Percentiles rank a stretch among this genome's conserved stretches.
Conservation (phyloP, 192 early-diverging fungal genomes). For the Chytriomyces sp. region DNA sequence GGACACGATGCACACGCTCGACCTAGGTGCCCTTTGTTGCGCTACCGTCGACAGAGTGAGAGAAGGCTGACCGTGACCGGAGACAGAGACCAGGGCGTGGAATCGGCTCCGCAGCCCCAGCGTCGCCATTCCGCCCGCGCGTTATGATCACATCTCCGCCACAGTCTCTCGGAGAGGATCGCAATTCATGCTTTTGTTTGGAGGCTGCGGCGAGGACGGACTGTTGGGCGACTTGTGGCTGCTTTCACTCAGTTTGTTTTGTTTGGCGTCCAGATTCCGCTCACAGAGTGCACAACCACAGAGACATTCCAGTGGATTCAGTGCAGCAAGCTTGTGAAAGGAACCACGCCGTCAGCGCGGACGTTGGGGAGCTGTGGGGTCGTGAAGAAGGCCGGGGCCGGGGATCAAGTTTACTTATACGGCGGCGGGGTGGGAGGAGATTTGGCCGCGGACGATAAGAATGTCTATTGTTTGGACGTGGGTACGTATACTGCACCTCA, state of each 20-base stretch:
- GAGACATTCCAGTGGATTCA: neutral
- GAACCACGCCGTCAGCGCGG: neutral
- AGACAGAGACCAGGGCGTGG: neutral
- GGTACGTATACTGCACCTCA: neutral
- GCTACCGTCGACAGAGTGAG: neutral
- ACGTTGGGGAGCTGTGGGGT: neutral
- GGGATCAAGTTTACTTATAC: neutral
- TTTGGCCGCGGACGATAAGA: neutral
- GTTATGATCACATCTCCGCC: neutral
- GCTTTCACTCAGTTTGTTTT: neutral
- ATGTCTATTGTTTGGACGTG: neutral
- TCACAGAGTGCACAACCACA: too few relatives aligned
- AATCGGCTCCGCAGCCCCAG: neutral
- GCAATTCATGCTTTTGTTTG: neutral
- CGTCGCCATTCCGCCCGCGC: neutral
- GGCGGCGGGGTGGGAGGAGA: constrained; percentile 7
- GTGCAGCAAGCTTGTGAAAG: neutral
- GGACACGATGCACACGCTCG: neutral
- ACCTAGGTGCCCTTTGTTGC: neutral
- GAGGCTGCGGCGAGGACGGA: neutral
- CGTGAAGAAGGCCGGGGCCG: neutral
- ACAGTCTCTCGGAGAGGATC: neutral
- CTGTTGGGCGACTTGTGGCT: neutral
- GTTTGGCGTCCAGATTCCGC: too few relatives aligned
- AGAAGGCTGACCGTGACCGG: neutral